phyloP scores from a whole-genome alignment of 2,329 filamentous ascomycete genomes.

The Aureobasidium mangrovei region DNA sequence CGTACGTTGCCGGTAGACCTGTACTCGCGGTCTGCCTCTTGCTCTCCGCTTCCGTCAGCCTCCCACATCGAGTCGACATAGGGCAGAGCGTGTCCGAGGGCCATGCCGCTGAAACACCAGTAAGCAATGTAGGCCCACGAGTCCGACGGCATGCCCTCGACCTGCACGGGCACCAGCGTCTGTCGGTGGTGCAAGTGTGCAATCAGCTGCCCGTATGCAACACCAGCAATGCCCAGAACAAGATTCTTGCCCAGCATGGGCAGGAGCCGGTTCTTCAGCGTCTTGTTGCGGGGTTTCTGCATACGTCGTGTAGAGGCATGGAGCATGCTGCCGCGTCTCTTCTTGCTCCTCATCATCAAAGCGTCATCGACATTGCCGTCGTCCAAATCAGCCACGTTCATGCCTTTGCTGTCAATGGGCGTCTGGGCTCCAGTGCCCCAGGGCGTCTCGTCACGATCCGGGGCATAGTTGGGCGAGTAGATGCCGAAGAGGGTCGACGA shows the following conservation, averaged over 20 bases:
- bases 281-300: slow-evolving; percentile 15
- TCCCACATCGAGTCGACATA: slow-evolving; percentile 75
- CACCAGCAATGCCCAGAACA: slow-evolving; percentile 68
- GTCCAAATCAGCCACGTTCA: slow-evolving; percentile 13
- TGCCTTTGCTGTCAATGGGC: slow-evolving; percentile 34
- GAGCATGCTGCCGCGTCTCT: slow-evolving; percentile 15
- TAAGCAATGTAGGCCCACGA: slow-evolving; percentile 62
- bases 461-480: slow-evolving; percentile 58
- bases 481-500: slow-evolving; percentile 87
- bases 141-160: slow-evolving; percentile 46
- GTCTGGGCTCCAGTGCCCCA: slow-evolving; percentile 73
- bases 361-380: slow-evolving; percentile 10
- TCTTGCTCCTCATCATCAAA: slow-evolving; percentile 3
- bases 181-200: slow-evolving; percentile 67
- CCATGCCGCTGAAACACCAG: slow-evolving; percentile 75
- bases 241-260: slow-evolving; percentile 31
- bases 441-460: slow-evolving; percentile 53
- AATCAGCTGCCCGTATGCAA: slow-evolving; percentile 75
- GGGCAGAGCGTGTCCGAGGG: slow-evolving; percentile 70
- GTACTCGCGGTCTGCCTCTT: slow-evolving; percentile 20
- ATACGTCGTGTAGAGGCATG: slow-evolving; percentile 11
- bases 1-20: slow-evolving; percentile 2
- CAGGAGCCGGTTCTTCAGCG: slow-evolving; percentile 30
- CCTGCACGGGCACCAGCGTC: slow-evolving; percentile 53
- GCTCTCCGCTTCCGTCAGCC: slow-evolving; percentile 29